Evolutionary conservation across 805 yeast species (phyloP).

Genomic region (Candida boleticola): DNA sequence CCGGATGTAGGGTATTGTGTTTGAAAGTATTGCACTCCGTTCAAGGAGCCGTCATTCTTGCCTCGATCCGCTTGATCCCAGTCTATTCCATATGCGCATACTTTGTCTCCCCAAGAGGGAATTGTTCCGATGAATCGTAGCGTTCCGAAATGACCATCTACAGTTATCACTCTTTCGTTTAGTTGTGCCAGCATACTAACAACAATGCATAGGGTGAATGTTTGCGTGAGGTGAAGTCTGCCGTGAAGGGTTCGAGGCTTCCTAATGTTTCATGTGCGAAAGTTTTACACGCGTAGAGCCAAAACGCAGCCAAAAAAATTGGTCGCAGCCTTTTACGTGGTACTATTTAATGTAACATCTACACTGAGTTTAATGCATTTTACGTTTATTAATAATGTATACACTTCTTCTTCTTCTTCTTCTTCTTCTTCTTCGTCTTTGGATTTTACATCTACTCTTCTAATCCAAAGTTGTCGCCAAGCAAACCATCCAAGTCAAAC

Average conservation of each 20-base stretch:
- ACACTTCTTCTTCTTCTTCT: background rate
- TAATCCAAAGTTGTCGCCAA: conserved; percentile 46
- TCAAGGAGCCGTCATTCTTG: conserved; percentile 62
- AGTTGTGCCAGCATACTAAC: background rate
- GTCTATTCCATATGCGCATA: conserved; percentile 69
- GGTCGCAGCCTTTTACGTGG: no score
- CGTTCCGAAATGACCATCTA: conserved; percentile 56
- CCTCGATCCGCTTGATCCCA: conserved; percentile 79
- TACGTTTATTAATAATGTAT: background rate
- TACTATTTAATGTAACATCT: no score
- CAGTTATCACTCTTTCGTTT: conserved; percentile 23
- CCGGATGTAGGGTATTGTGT: conserved; percentile 45
- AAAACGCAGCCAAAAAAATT: no score
- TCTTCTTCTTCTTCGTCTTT: background rate
- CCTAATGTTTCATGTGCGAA: no score
- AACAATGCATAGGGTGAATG: no score
- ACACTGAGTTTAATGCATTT: background rate
- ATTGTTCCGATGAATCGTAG: conserved; percentile 60
- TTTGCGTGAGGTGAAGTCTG: no score
- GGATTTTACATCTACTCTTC: conserved; percentile 4
- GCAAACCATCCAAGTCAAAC: conserved; percentile 84
- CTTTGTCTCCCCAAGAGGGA: conserved; percentile 55
- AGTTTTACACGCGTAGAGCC: no score
- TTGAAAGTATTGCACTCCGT: conserved; percentile 56
- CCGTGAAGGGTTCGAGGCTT: no score